A percentile compares a stretch with the other conserved stretches of the same genome.
Conservation (phyloP, 805 yeast genomes). For the Candida khao-thaluensis region DNA sequence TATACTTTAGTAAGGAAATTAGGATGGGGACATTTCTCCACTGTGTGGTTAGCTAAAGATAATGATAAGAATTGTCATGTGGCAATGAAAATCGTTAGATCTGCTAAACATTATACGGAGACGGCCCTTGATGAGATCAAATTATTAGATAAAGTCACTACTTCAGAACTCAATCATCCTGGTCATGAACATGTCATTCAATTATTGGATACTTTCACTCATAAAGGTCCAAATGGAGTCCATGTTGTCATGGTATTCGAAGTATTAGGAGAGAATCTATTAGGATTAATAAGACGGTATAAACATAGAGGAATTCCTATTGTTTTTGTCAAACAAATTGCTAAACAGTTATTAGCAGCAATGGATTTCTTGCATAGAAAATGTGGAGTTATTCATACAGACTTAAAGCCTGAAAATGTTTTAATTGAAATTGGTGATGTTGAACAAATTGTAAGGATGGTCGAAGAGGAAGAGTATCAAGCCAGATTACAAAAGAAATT, state of each 20-base stretch:
- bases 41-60: slow-evolving; percentile 86
- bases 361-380: slow-evolving; percentile 69
- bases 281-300: slow-evolving; percentile 78
- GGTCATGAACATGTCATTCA: slow-evolving; percentile 82
- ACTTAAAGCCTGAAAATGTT: slow-evolving; percentile 55
- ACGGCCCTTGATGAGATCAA: slow-evolving; percentile 94
- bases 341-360: slow-evolving; percentile 73
- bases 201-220: slow-evolving; percentile 79
- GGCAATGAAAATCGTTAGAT: slow-evolving; percentile 90
- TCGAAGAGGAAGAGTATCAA: slow-evolving; percentile 57
- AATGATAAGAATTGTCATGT: slow-evolving; percentile 64
- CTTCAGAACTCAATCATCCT: slow-evolving; percentile 64
- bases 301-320: slow-evolving; percentile 78
- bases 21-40: slow-evolving; percentile 99
- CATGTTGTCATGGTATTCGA: slow-evolving; percentile 98
- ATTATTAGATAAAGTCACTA: slow-evolving; percentile 63
- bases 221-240: slow-evolving; percentile 85
- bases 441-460: slow-evolving; percentile 68
- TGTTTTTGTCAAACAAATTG: slow-evolving; percentile 73
- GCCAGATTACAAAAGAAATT: slow-evolving; percentile 42
- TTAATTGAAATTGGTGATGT: slow-evolving; percentile 81
- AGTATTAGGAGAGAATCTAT: slow-evolving; percentile 88
- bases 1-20: slow-evolving; percentile 83
- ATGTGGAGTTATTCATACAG: slow-evolving; percentile 64
- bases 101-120: slow-evolving; percentile 87